phyloP scores from a whole-genome alignment of 371 early-diverging fungal genomes.

The Saksenaea vasiformis region DNA sequence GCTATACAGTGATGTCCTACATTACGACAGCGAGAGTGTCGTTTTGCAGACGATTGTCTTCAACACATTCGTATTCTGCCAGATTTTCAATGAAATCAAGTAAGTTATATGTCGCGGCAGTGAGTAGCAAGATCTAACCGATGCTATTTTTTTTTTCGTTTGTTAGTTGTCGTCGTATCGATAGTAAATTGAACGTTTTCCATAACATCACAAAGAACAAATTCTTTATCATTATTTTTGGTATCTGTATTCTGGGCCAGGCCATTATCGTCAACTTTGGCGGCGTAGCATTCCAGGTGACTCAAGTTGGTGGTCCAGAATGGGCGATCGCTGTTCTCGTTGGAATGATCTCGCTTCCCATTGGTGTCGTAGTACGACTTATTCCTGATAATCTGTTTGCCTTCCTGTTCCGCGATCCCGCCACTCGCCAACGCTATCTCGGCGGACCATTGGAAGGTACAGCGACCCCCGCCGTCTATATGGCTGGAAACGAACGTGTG shows the following conservation, averaged over 20 bases:
- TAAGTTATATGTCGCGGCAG: conserved; percentile 15
- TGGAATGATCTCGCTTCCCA: conserved; percentile 66
- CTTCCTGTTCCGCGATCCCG: conserved; percentile 25
- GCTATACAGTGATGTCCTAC: conserved; percentile 53
- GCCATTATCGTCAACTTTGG: conserved; percentile 62
- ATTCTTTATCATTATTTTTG: conserved; percentile 59
- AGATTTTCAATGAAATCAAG: conserved; percentile 72
- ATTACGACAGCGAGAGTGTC: conserved; percentile 20
- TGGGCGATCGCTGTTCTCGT: conserved; percentile 71
- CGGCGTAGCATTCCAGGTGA: conserved; percentile 57
- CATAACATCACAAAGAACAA: conserved; percentile 51
- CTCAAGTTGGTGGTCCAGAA: conserved; percentile 46
- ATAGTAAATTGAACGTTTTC: conserved; percentile 64
- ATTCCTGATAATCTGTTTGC: conserved; percentile 53
- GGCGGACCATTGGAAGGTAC: conserved; percentile 9
- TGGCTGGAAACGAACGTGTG: conserved; percentile 34
- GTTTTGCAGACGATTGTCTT: conserved; percentile 61
- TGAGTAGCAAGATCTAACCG: not conserved
- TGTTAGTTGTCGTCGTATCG: conserved; percentile 59
- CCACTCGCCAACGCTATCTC: conserved; percentile 34
- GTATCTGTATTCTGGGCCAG: conserved; percentile 57
- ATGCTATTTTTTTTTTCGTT: not conserved
- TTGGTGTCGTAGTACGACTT: conserved; percentile 70
- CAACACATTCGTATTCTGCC: conserved; percentile 74
- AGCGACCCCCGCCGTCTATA: conserved; percentile 28